Conservation (phyloP, 2,329 filamentous ascomycete species). For the Ophiocordyceps sinensis region DNA sequence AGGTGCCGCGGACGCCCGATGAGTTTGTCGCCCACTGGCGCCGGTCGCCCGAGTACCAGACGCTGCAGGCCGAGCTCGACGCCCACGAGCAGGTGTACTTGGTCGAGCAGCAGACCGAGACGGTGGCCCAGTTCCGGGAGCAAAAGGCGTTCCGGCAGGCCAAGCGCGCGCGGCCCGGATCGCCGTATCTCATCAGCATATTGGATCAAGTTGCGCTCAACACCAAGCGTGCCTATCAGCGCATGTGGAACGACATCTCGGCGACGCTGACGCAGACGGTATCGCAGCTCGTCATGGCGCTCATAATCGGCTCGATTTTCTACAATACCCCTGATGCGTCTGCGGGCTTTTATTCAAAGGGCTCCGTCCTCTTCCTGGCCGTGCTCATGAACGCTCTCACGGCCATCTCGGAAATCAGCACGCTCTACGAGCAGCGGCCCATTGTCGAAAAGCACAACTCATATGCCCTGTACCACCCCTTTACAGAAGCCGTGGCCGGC, state of each 20-base stretch:
- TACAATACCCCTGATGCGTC: conserved; percentile 35
- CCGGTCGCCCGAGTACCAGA: conserved; percentile 27
- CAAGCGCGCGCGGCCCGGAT: conserved; percentile 36
- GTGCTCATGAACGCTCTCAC: conserved; percentile 44
- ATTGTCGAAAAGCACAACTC: conserved; percentile 35
- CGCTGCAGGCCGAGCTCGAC: conserved; percentile 32
- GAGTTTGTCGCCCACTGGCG: conserved; percentile 45
- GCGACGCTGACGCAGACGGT: conserved; percentile 29
- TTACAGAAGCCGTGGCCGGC: conserved; percentile 37
- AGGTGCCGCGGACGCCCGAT: conserved; percentile 52
- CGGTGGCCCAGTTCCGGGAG: conserved; percentile 26
- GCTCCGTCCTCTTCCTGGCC: conserved; percentile 45
- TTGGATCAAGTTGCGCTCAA: conserved; percentile 38
- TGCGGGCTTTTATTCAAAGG: conserved; percentile 36
- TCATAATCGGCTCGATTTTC: conserved; percentile 49
- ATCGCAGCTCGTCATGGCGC: conserved; percentile 37
- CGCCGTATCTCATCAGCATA: conserved; percentile 42
- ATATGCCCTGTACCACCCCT: conserved; percentile 36
- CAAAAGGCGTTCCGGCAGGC: conserved; percentile 36
- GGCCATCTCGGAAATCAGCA: conserved; percentile 39
- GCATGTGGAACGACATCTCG: conserved; percentile 36
- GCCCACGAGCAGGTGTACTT: conserved; percentile 32
- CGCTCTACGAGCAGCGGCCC: conserved; percentile 26
- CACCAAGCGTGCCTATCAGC: conserved; percentile 34
- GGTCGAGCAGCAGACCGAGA: conserved; percentile 22